Evolutionary conservation across 2,329 filamentous ascomycete genomes (phyloP).

Genomic region (Trichoderma brevicompactum): DNA sequence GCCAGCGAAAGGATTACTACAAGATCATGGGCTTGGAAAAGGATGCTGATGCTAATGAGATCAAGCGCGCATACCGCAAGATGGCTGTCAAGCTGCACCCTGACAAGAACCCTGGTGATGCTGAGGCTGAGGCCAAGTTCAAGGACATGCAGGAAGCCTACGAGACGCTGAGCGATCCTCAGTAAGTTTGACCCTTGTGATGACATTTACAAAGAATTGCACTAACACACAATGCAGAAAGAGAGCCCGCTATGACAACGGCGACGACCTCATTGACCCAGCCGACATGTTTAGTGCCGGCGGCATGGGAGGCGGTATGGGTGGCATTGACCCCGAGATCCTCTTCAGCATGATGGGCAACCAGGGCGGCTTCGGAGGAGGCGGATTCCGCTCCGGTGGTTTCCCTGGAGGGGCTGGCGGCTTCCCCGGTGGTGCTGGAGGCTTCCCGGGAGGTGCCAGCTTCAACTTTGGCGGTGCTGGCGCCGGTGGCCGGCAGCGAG

Average conservation of each 20-base stretch:
- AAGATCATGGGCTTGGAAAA: conserved; percentile 92
- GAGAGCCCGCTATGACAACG: conserved; percentile 86
- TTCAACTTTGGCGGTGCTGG: conserved; percentile 57
- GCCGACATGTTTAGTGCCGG: conserved; percentile 80
- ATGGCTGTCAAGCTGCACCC: conserved; percentile 93
- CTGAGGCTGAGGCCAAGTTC: conserved; percentile 84
- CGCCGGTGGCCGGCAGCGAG: conserved; percentile 43
- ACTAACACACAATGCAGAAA: conserved; percentile 63
- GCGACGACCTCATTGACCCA: conserved; percentile 87
- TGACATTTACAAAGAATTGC: background rate
- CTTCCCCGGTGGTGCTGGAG: conserved; percentile 52
- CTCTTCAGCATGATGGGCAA: conserved; percentile 84
- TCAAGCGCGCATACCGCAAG: conserved; percentile 97
- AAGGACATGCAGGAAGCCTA: conserved; percentile 98
- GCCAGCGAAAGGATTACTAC: conserved; percentile 96
- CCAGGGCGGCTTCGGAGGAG: conserved; percentile 61
- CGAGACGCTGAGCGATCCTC: conserved; percentile 89
- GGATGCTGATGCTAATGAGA: conserved; percentile 78
- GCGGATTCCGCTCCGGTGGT: conserved; percentile 57
- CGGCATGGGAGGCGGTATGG: conserved; percentile 67
- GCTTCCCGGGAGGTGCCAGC: conserved; percentile 52
- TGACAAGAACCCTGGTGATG: conserved; percentile 93
- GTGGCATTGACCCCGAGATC: conserved; percentile 75
- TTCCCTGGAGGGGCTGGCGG: conserved; percentile 57
- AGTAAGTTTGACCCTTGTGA: conserved; percentile 63